A percentile compares a stretch with the other conserved stretches of the same genome.
phyloP scores from a whole-genome alignment of 345 rosid genomes.

The Eucalyptus regnans region DNA sequence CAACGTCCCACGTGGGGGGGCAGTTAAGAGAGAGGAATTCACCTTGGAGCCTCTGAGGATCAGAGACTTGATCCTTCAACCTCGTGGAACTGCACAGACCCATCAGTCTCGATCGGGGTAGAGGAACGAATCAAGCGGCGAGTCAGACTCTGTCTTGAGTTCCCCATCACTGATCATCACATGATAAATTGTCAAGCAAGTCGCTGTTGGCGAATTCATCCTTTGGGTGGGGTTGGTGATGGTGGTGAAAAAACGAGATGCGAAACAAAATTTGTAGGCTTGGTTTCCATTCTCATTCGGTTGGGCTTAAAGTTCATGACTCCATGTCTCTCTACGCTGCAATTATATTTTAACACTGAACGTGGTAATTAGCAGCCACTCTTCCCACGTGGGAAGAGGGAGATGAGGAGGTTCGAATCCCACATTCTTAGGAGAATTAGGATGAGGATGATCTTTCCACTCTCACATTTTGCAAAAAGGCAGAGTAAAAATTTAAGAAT shows the following conservation, averaged over 20 bases:
- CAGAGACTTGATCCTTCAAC: neutral
- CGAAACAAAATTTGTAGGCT: neutral
- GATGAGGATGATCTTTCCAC: rapidly evolving
- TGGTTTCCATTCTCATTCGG: neutral
- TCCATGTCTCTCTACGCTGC: neutral
- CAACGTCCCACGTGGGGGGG: neutral
- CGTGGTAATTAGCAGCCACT: neutral
- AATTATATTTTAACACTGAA: neutral
- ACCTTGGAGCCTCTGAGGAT: neutral
- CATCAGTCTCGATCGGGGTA: neutral
- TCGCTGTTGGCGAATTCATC: neutral
- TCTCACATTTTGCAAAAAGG: rapidly evolving
- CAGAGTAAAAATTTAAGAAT: rapidly evolving
- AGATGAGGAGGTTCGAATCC: rapidly evolving
- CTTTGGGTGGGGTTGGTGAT: neutral
- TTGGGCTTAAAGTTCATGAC: neutral
- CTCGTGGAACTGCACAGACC: slow-evolving; percentile 2
- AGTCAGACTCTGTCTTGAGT: neutral
- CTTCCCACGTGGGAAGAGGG: too few species aligned
- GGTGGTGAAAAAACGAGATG: neutral
- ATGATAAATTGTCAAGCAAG: neutral
- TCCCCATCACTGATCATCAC: neutral
- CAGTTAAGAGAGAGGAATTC: neutral
- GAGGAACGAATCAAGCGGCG: neutral
- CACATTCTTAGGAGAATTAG: rapidly evolving